phyloP scores from a whole-genome alignment of 176 grass and related monocot genomes.

The bread wheat (Triticum aestivum) region IWGSC_CS_RefSeq_v2.1 NC_057812.1:255423958-255424457 shows the following conservation, averaged over 20 bases:
- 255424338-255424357: not conserved
- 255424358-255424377: not conserved
- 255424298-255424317: slow-evolving; percentile 56
- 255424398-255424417: not conserved
- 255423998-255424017: slow-evolving; percentile 47
- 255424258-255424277: slow-evolving; percentile 73
- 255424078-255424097: no score
- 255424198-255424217: slow-evolving; percentile 68
- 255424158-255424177: slow-evolving; percentile 24
- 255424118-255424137: no score
- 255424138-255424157: not conserved
- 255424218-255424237: slow-evolving; percentile 97
- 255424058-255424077: slow-evolving; percentile 52
- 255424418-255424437: not conserved
- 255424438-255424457: not conserved
- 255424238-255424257: slow-evolving; percentile 66
- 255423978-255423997: slow-evolving; percentile 62
- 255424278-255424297: slow-evolving; percentile 66
- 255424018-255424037: slow-evolving; percentile 66
- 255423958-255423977: slow-evolving; percentile 92
- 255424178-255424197: slow-evolving; percentile 62
- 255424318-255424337: not conserved
- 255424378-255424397: not conserved
- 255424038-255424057: slow-evolving; percentile 93
- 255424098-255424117: no score